phyloP scores from a whole-genome alignment of 371 early-diverging fungal species.

The Chytridiales sp. region DNA sequence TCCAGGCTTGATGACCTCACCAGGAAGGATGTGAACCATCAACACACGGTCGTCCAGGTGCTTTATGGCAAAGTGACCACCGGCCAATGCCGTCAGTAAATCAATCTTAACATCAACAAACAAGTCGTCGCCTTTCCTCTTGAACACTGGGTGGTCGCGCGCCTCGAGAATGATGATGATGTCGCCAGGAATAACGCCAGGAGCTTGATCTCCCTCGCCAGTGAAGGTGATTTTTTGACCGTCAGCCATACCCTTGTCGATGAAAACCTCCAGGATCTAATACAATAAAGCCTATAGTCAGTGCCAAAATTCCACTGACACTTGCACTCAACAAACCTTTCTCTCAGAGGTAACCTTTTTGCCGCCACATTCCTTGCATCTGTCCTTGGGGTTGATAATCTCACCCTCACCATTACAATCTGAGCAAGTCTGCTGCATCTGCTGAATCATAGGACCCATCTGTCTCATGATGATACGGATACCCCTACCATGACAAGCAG shows the following conservation, averaged over 20 bases:
- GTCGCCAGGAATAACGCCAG: conserved; percentile 77
- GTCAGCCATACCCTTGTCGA: conserved; percentile 89
- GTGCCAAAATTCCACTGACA: not conserved
- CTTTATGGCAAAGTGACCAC: conserved; percentile 82
- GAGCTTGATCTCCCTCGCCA: conserved; percentile 89
- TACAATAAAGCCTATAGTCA: not conserved
- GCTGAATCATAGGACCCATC: conserved; percentile 97
- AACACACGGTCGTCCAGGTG: conserved; percentile 92
- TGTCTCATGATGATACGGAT: conserved; percentile 84
- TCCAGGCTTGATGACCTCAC: conserved; percentile 87
- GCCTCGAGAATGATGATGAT: conserved; percentile 80
- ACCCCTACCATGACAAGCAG: conserved; percentile 87
- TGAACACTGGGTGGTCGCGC: conserved; percentile 76
- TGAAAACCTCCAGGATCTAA: conserved; percentile 76
- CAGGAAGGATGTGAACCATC: conserved; percentile 81
- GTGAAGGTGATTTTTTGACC: conserved; percentile 87
- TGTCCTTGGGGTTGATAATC: conserved; percentile 80
- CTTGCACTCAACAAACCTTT: conserved; percentile 53
- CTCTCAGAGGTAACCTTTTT: conserved; percentile 78
- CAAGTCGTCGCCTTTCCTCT: conserved; percentile 79
- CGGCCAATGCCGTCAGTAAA: conserved; percentile 88
- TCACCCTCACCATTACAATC: conserved; percentile 89
- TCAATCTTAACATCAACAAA: conserved; percentile 84
- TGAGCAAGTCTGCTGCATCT: conserved; percentile 91
- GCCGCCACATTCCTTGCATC: conserved; percentile 85